Conservation (phyloP, 1,284 basidiomycete genomes). For the Trametes versicolor region DNA sequence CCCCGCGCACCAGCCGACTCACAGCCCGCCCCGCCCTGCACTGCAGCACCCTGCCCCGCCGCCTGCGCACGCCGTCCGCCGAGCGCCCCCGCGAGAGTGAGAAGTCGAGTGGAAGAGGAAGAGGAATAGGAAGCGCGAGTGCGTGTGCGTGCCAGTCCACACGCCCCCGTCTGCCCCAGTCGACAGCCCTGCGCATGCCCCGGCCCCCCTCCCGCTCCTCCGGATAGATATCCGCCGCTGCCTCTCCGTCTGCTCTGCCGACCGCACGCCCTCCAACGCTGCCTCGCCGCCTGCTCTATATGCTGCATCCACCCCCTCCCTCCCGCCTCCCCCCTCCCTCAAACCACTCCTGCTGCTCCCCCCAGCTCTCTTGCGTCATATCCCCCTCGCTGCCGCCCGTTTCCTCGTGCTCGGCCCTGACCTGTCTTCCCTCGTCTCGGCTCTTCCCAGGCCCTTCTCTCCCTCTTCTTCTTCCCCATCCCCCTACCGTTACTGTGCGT, state of each 20-base stretch:
- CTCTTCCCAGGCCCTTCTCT: constrained; percentile 28
- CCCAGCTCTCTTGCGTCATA: constrained; percentile 40
- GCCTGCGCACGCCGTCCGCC: not conserved
- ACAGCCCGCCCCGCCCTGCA: not conserved
- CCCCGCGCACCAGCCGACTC: not conserved
- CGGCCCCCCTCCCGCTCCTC: constrained; percentile 35
- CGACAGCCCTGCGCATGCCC: constrained; percentile 14
- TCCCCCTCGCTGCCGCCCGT: constrained; percentile 34
- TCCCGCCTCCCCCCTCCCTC: constrained; percentile 31
- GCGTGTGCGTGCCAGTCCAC: not conserved
- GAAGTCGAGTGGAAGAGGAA: not conserved
- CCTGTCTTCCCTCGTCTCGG: constrained; percentile 22
- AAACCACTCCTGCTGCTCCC: constrained; percentile 22
- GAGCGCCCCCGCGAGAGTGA: not conserved
- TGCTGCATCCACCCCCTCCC: constrained; percentile 33
- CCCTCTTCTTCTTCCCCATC: constrained; percentile 22
- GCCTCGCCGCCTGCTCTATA: constrained; percentile 34
- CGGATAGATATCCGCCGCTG: constrained; percentile 47
- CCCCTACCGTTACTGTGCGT: constrained; percentile 26
- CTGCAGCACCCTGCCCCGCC: constrained; percentile 1
- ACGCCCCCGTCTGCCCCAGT: not conserved
- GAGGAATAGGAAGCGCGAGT: not conserved
- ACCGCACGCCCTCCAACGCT: constrained; percentile 22
- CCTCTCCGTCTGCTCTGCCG: constrained; percentile 47
- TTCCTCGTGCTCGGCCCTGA: constrained; percentile 37